A percentile compares a stretch with the other conserved stretches of the same genome.
Evolutionary conservation across 2,329 filamentous ascomycete species (phyloP).

Genomic region (Exserohilum turcica): DNA sequence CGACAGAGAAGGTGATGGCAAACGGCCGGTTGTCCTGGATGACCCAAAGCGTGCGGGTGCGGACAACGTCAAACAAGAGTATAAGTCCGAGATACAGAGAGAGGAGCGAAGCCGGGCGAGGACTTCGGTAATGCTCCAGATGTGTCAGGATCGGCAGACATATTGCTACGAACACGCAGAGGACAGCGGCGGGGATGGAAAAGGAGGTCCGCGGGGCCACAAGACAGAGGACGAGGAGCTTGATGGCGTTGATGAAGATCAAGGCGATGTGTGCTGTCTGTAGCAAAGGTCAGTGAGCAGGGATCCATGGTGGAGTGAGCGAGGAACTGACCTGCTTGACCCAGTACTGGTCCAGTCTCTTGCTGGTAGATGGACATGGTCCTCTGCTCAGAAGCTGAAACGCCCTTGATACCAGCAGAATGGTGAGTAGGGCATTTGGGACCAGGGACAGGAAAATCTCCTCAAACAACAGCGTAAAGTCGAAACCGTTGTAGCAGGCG

Average conservation of each 20-base stretch:
- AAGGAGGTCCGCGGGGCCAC: too few species aligned
- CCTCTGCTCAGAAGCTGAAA: neutral
- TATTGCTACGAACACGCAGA: neutral
- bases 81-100: neutral
- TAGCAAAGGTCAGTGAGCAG: too few species aligned
- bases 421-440: conserved; percentile 9
- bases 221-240: too few species aligned
- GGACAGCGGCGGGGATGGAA: neutral
- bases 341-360: neutral
- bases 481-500: conserved; percentile 21
- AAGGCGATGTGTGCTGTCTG: too few species aligned
- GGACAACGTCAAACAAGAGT: neutral
- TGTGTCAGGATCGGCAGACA: neutral
- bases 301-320: neutral
- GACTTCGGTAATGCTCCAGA: neutral
- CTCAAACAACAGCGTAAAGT: conserved; percentile 30
- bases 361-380: neutral
- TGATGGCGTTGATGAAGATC: too few species aligned
- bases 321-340: neutral
- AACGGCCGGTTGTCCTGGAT: neutral
- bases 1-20: neutral
- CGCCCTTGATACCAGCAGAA: conserved; percentile 10
- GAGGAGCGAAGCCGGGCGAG: neutral
- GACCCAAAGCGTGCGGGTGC: neutral
- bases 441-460: conserved; percentile 26